Percentiles rank a stretch among this genome's conserved stretches.
Conservation (phyloP, 2,329 filamentous ascomycete genomes). For the Alternaria novae-zelandiae region DNA sequence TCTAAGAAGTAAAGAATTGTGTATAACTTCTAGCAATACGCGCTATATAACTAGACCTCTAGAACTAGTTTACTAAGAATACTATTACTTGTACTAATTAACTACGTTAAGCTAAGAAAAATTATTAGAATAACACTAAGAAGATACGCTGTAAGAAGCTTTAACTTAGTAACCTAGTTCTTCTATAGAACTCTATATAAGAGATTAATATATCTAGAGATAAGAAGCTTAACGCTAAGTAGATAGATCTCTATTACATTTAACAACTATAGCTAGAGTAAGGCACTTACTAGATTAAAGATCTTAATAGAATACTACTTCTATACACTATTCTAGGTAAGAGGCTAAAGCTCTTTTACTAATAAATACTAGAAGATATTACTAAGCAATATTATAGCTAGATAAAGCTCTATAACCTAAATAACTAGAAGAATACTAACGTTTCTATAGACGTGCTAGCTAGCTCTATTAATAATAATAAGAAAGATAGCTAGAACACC, state of each 20-base stretch:
- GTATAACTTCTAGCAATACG: no score
- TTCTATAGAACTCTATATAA: no score
- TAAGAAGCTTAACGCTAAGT: no score
- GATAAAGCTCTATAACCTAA: neutral
- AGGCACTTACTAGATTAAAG: rapidly evolving
- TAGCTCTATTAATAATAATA: neutral
- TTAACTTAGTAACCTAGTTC: no score
- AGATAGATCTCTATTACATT: no score
- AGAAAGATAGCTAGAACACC: neutral
- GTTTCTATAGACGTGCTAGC: neutral
- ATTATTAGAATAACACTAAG: no score
- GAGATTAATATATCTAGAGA: no score
- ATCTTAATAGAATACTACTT: neutral
- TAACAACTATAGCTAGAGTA: neutral
- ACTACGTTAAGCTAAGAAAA: no score
- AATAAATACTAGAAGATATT: neutral
- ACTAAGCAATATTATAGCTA: neutral
- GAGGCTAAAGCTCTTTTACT: neutral
- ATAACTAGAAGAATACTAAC: neutral
- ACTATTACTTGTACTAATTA: no score
- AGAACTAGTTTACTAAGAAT: no score
- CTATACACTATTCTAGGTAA: neutral
- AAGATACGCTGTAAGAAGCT: no score
- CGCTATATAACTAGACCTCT: no score
- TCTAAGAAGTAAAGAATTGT: neutral